These are phyloP conservation scores for Fusarium euwallaceae DNA, from an alignment of 2,329 filamentous ascomycete species.

Conservation along the genomic window DNA sequence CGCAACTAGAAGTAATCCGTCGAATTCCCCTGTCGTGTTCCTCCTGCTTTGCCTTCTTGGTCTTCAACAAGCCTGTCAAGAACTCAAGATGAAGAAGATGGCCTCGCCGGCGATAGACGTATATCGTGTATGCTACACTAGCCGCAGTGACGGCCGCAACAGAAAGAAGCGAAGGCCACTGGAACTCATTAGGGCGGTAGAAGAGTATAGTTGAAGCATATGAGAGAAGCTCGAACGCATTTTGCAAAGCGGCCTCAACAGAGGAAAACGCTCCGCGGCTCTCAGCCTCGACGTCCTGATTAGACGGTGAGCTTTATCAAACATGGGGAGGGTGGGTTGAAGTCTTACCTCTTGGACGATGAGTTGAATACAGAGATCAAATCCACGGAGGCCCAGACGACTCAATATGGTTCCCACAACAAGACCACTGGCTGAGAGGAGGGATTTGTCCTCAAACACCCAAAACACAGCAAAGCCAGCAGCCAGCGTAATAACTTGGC, in stretches of 20 bases:
- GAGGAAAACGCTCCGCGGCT: neutral
- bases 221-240: neutral
- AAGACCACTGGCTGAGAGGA: neutral
- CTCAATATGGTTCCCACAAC: neutral
- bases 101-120: neutral
- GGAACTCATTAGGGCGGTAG: neutral
- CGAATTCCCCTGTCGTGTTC: neutral
- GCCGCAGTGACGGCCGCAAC: neutral
- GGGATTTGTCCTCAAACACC: neutral
- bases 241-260: neutral
- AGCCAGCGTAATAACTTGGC: neutral
- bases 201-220: neutral
- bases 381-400: neutral
- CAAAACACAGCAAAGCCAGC: neutral
- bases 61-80: neutral
- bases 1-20: neutral
- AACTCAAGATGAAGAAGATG: neutral
- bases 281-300: neutral
- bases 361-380: neutral
- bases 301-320: rapidly evolving
- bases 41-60: neutral
- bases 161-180: neutral
- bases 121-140: neutral
- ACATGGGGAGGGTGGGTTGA: neutral
- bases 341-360: neutral